Percentiles rank a stretch among this genome's conserved stretches.
Evolutionary conservation across 2,329 filamentous ascomycete species (phyloP).

Genomic region (Fusarium sp.): DNA sequence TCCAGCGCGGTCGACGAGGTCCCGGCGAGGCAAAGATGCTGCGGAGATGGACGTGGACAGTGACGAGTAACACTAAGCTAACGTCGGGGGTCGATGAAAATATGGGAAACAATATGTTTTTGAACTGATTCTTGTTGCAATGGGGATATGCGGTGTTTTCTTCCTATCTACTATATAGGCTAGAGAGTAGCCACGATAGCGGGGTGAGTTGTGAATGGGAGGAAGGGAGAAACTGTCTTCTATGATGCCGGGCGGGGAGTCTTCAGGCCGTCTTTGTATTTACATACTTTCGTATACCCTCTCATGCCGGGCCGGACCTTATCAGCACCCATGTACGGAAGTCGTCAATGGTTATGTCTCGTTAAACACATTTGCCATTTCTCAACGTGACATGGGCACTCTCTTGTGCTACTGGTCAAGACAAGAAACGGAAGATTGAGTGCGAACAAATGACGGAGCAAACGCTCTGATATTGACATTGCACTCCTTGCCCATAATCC

Average conservation of each 20-base stretch:
- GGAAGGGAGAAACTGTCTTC: constrained; percentile 24
- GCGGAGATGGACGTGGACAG: constrained; percentile 57
- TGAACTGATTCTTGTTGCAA: constrained; percentile 29
- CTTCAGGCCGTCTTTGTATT: constrained; percentile 42
- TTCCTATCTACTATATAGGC: constrained; percentile 38
- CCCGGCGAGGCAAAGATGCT: constrained; percentile 49
- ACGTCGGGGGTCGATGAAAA: constrained; percentile 23
- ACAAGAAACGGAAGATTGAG: too few species aligned
- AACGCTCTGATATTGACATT: constrained; percentile 34
- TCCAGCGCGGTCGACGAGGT: constrained; percentile 45
- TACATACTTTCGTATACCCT: constrained; percentile 46
- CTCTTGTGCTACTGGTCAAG: too few species aligned
- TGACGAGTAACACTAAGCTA: constrained; percentile 43
- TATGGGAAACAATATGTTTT: constrained; percentile 23
- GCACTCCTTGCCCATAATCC: constrained; percentile 34
- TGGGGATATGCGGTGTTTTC: constrained; percentile 28
- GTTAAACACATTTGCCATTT: too few species aligned
- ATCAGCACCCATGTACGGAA: constrained; percentile 12
- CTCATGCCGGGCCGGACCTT: too few species aligned
- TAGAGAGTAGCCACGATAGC: constrained; percentile 24
- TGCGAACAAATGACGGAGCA: constrained; percentile 9
- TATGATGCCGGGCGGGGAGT: constrained; percentile 42
- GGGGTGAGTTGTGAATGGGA: constrained; percentile 20
- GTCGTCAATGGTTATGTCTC: background rate
- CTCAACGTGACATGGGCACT: too few species aligned